Conservation (phyloP, 345 rosid species). For the Linum lewisii region DNA sequence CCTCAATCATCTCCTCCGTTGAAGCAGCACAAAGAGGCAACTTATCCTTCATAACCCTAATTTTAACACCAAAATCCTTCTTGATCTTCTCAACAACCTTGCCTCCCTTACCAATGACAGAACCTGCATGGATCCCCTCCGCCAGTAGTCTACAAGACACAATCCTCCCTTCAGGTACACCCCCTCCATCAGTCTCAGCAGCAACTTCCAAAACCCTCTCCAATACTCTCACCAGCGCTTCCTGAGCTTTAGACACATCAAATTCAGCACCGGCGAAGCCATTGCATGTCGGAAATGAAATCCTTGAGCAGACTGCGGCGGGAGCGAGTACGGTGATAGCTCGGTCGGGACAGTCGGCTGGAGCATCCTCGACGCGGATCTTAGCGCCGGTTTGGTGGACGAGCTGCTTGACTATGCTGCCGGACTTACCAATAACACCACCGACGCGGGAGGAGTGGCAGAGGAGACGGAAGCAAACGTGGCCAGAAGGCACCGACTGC, state of each 20-base stretch:
- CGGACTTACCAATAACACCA: slow-evolving; percentile 82
- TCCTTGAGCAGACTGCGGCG: slow-evolving; percentile 17
- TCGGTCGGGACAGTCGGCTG: slow-evolving; percentile 50
- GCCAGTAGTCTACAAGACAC: slow-evolving; percentile 69
- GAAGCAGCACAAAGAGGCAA: slow-evolving; percentile 56
- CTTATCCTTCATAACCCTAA: slow-evolving; percentile 54
- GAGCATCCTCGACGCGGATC: slow-evolving; percentile 76
- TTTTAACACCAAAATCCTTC: slow-evolving; percentile 62
- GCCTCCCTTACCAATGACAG: slow-evolving; percentile 85
- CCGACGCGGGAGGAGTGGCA: slow-evolving; percentile 66
- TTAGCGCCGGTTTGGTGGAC: slow-evolving; percentile 64
- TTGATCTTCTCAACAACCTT: slow-evolving; percentile 68
- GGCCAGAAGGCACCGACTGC: slow-evolving; percentile 36
- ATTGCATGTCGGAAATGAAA: slow-evolving; percentile 10
- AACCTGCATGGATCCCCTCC: slow-evolving; percentile 58
- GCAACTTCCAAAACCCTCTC: slow-evolving; percentile 66
- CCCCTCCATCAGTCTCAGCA: slow-evolving; percentile 27
- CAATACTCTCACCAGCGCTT: slow-evolving; percentile 64
- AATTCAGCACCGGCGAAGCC: slow-evolving; percentile 24
- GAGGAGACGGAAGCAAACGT: slow-evolving; percentile 60
- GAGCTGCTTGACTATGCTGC: slow-evolving; percentile 65
- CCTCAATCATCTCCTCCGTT: slow-evolving; percentile 80
- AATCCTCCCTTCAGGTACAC: slow-evolving; percentile 25
- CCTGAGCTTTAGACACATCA: slow-evolving; percentile 71
- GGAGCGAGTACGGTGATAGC: slow-evolving; percentile 50